Percentiles rank a stretch among this genome's conserved stretches.
Evolutionary conservation across 768 basidiomycete genomes (phyloP).

Genomic region (Fibroporia radiculosa): DNA sequence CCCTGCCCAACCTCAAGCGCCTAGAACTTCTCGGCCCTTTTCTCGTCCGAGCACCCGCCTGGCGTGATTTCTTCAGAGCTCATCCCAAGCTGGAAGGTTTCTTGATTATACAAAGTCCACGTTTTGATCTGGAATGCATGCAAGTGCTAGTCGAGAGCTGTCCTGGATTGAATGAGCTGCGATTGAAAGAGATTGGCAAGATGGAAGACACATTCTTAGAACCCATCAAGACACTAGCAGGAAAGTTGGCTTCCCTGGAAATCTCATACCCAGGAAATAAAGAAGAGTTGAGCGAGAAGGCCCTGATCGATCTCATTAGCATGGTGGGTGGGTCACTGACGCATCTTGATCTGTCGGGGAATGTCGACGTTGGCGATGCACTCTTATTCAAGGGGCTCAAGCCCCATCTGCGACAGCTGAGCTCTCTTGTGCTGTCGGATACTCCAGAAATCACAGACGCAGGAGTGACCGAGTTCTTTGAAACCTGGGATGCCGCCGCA

Average conservation of each 20-base stretch:
- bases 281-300: conserved; percentile 45
- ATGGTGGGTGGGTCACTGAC: conserved; percentile 47
- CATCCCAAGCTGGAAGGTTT: conserved; percentile 63
- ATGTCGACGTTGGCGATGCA: conserved; percentile 50
- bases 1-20: conserved; percentile 58
- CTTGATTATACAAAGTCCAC: conserved; percentile 77
- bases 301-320: conserved; percentile 47
- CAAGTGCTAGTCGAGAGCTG: conserved; percentile 44
- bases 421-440: conserved; percentile 45
- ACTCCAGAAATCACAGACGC: conserved; percentile 59
- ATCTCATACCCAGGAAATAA: conserved; percentile 48
- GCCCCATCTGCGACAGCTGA: conserved; percentile 38
- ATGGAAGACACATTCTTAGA: conserved; percentile 59
- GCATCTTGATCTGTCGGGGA: conserved; percentile 65
- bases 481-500: conserved; percentile 32
- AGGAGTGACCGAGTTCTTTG: conserved; percentile 66
- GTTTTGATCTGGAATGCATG: conserved; percentile 71
- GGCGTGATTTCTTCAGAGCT: conserved; percentile 66
- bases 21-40: conserved; percentile 86
- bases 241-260: conserved; percentile 52
- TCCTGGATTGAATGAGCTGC: conserved; percentile 58
- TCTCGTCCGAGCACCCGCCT: conserved; percentile 64
- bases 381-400: conserved; percentile 57
- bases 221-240: conserved; percentile 38
- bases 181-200: conserved; percentile 71